Conservation (phyloP, 495 filamentous ascomycete genomes). For the Trichocladium uniseriatum region DNA sequence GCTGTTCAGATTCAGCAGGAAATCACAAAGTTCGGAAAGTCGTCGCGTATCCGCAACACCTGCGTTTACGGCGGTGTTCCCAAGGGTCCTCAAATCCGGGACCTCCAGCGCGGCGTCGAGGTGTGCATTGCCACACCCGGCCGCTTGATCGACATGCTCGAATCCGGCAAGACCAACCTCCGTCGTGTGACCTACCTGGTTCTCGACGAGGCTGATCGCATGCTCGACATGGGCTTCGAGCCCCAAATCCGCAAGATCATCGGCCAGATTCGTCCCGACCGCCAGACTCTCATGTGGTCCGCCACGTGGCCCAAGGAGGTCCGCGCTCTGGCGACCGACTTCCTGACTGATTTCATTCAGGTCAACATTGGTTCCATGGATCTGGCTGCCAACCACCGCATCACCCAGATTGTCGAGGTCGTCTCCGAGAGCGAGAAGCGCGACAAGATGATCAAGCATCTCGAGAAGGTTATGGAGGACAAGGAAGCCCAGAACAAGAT, state of each 20-base stretch:
- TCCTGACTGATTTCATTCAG: conserved; percentile 93
- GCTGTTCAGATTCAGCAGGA: conserved; percentile 97
- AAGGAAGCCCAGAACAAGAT: conserved; percentile 70
- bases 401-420: conserved; percentile 94
- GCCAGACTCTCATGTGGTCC: conserved; percentile 99
- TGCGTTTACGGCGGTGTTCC: conserved; percentile 99
- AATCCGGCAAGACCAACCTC: conserved; percentile 94
- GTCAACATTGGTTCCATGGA: conserved; percentile 98
- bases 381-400: conserved; percentile 94
- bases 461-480: conserved; percentile 97
- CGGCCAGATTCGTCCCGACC: conserved; percentile 91
- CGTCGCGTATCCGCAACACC: conserved; percentile 95
- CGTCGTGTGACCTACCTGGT: conserved; percentile 94
- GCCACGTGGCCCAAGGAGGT: conserved; percentile 99
- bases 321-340: conserved; percentile 87
- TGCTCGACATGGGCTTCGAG: conserved; percentile 90
- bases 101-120: conserved; percentile 79
- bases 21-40: conserved; percentile 94
- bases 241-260: conserved; percentile 92
- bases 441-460: conserved; percentile 91
- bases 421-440: conserved; percentile 95
- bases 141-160: conserved; percentile 96
- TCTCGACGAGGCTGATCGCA: conserved; percentile 81
- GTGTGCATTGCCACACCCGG: conserved; percentile 94
- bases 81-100: conserved; percentile 90